Base-by-base conservation (phyloP, 306 rosid genomes). In the Malus asiatica region DNA sequence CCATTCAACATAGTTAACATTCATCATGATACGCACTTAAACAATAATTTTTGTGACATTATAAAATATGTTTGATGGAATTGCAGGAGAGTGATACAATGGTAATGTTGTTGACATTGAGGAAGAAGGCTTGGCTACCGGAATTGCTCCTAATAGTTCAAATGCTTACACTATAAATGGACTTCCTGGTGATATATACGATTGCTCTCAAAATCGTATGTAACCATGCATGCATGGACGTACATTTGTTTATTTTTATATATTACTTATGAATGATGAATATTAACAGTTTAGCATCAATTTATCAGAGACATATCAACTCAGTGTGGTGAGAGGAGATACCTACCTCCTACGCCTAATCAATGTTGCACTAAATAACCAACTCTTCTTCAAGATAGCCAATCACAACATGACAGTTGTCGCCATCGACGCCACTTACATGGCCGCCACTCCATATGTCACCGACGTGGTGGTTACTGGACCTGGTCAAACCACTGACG, bases 11-110 rank as follows among this genome's bases (percentile, higher is more conserved):
- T 45, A 11, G 19, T 45, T 46, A 46, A 46, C 52, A 14, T 46
- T 46, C 12, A 46, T 46, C 4, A 46, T 52, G 57, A 52, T 18
- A 16, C n/a, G 57, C 22, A 52, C 6, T 52, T 35, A 35, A 35
- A 35, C 40, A 35, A 2, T 35, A 6, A 35, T 35, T 35, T 35
- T 35, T 35, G 40, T 33, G 40, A 48, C 18, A 48, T 8, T 57
- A n/a, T 4, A n/a, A 19, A 7, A 25, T 62, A 25, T 62, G 30
- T 59, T 11, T 59, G 20, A 62, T 35, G 51, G 4, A 33, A 18
- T 71, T 84, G 58, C 72, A 91, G 97, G 91, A 4, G 96, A 93
- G 81, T 93, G 96, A 91, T 93, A 91, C 89, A 86, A 89, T 71
- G 86, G 66, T 19, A 86, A 84, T 53, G 81, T 87, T 27, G 83